Percentiles rank a stretch among this genome's conserved stretches.
phyloP scores from a whole-genome alignment of 164 flowering plant genomes.

The Chloranthus sessilifolius region DNA sequence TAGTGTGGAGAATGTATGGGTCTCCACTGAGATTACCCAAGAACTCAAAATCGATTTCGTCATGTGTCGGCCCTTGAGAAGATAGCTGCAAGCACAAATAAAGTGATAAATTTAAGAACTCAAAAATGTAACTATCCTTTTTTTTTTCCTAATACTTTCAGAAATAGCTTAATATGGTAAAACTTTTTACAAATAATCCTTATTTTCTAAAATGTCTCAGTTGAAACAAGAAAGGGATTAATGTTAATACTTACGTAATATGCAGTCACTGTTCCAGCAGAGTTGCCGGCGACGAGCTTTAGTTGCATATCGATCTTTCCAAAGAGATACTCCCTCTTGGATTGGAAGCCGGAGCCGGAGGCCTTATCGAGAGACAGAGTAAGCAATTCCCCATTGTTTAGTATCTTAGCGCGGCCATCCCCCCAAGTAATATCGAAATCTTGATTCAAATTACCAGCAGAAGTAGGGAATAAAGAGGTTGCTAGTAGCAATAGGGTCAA shows the following conservation, averaged over 20 bases:
- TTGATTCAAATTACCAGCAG: slow-evolving; percentile 14
- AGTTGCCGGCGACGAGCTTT: slow-evolving; percentile 17
- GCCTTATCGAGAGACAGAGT: slow-evolving; percentile 17
- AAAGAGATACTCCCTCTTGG: slow-evolving; percentile 14
- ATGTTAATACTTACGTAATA: slow-evolving; percentile 20
- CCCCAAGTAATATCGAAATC: slow-evolving; percentile 24
- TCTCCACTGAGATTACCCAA: slow-evolving; percentile 9
- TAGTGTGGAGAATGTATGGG: slow-evolving; percentile 10
- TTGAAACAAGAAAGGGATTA: not conserved
- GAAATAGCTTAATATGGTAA: no score
- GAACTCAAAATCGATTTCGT: slow-evolving; percentile 11
- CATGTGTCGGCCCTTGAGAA: slow-evolving; percentile 4
- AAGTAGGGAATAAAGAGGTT: not conserved
- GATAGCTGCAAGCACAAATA: slow-evolving; percentile 10
- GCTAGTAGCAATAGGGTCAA: no score
- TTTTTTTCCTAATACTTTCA: no score
- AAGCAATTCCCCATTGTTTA: no score
- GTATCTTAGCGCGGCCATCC: slow-evolving; percentile 13
- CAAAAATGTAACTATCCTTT: no score
- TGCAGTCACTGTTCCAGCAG: slow-evolving; percentile 20
- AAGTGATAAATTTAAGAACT: no score
- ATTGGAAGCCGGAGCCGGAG: slow-evolving; percentile 17
- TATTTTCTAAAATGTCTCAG: no score
- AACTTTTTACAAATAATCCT: no score
- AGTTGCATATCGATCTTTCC: slow-evolving; percentile 16